Base-by-base conservation (phyloP, 2,329 filamentous ascomycete genomes). In the Sclerotinia minor region DNA sequence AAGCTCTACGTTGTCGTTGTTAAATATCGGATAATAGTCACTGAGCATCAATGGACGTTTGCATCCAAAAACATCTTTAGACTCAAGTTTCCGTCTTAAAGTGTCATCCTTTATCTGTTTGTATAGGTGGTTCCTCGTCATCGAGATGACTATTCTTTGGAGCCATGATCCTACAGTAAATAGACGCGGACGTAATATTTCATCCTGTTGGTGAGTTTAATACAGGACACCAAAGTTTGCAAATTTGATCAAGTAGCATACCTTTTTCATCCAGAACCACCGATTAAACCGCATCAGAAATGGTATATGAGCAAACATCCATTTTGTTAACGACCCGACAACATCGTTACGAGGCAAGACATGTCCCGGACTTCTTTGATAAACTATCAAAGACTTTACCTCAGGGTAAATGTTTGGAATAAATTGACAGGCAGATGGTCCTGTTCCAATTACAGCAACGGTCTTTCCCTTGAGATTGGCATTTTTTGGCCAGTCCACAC, bases 51-150 rank as follows among this genome's bases (percentile, higher is more conserved):
- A 15, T 45, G 58, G 58, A 11, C 58, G 38, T 15, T 61, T 61
- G 24, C 58, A 61, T 49, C 58, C 58, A 21, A 61, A 61, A 47
- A 61, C 58, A 49, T 61, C 58, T 61, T 61, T 61, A 0, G 58
- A 61, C 41, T 47, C 41, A 5, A 61, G 26, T 35, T 61, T 61
- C 26, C n/a, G 21, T 29, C 58, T 26, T n/a, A 61, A 50, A n/a
- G 7, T n/a, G 15, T 38, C 58, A 49, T 61, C 44, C 45, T 61
- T 61, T 2, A 61, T 29, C 24, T 61, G 58, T 15, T 61, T 49
- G 21, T 61, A 50, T 15, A 61, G 44, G 7, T 61, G 58, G 19
- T 61, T 47, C 44, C 11, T 61, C 13, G 26, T 45, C 4, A 50
- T 61, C 9, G 26, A 41, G 24, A 61, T 8, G 44, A 61, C 58